phyloP scores from a whole-genome alignment of 768 basidiomycete genomes.

The Boletus bicolor region DNA sequence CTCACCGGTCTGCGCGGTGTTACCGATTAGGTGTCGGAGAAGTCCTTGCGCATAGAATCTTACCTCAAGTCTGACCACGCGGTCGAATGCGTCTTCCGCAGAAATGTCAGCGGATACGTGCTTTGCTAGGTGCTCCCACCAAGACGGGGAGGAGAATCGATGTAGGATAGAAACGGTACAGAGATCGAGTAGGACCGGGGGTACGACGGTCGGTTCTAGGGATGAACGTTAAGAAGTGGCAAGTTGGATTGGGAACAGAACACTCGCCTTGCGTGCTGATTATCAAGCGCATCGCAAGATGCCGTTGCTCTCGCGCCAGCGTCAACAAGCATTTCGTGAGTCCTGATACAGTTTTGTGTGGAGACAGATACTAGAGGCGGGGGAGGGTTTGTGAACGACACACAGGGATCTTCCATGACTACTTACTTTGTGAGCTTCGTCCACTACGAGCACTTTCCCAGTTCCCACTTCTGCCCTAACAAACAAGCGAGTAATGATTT shows the following conservation, averaged over 20 bases:
- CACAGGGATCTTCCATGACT: background rate
- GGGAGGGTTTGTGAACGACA: background rate
- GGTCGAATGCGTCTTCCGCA: conserved; percentile 58
- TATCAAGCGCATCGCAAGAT: conserved; percentile 67
- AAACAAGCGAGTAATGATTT: conserved; percentile 65
- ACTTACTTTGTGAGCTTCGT: conserved; percentile 71
- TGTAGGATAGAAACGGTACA: conserved; percentile 66
- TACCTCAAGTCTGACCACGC: conserved; percentile 64
- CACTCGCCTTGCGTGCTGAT: conserved; percentile 68
- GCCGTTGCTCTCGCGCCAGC: conserved; percentile 66
- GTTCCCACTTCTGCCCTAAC: conserved; percentile 56
- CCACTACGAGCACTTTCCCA: conserved; percentile 68
- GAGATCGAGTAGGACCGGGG: conserved; percentile 62
- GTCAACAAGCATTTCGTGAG: conserved; percentile 57
- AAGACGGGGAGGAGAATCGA: conserved; percentile 70
- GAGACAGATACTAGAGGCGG: conserved; percentile 54
- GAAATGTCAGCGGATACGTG: conserved; percentile 67
- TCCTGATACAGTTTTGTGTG: conserved; percentile 42
- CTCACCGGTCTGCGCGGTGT: conserved; percentile 56
- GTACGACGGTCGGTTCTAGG: conserved; percentile 70
- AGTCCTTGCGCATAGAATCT: background rate
- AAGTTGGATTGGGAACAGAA: background rate
- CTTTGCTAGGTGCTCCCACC: conserved; percentile 68
- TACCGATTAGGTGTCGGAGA: background rate
- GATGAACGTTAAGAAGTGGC: background rate